phyloP scores from a whole-genome alignment of 1,139 yeast genomes.

The Candida anutae region DNA sequence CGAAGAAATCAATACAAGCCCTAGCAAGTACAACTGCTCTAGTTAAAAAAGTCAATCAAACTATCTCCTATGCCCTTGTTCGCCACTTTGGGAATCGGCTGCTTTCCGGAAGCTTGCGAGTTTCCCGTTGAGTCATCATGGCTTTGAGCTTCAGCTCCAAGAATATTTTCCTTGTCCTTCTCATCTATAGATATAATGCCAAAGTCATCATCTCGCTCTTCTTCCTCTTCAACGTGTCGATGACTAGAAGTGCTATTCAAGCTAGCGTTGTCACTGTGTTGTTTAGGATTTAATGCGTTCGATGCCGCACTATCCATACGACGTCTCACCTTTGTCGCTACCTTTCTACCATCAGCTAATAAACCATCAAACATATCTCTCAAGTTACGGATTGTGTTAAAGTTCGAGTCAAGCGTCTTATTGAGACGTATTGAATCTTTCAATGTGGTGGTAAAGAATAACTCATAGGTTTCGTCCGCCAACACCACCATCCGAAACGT shows the following conservation, averaged over 20 bases:
- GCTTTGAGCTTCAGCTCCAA: conserved; percentile 43
- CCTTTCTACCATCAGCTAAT: conserved; percentile 85
- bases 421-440: conserved; percentile 62
- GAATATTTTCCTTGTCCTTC: conserved; percentile 36
- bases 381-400: conserved; percentile 52
- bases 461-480: conserved; percentile 89
- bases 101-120: no score
- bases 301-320: conserved; percentile 70
- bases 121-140: no score
- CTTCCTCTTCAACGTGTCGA: conserved; percentile 30
- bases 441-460: conserved; percentile 65
- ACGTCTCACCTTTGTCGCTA: conserved; percentile 79
- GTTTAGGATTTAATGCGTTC: conserved; percentile 11
- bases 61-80: no score
- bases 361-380: conserved; percentile 88
- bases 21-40: no score
- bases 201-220: conserved; percentile 41
- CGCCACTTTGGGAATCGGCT: no score
- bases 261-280: conserved; percentile 9
- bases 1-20: no score
- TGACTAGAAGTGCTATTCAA: conserved; percentile 23
- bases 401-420: conserved; percentile 39
- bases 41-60: no score
- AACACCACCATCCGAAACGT: conserved; percentile 91
- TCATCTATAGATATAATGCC: conserved; percentile 41